Evolutionary conservation across 192 early-diverging fungal species (phyloP).

Genomic region (Rhizophagus sp.): DNA sequence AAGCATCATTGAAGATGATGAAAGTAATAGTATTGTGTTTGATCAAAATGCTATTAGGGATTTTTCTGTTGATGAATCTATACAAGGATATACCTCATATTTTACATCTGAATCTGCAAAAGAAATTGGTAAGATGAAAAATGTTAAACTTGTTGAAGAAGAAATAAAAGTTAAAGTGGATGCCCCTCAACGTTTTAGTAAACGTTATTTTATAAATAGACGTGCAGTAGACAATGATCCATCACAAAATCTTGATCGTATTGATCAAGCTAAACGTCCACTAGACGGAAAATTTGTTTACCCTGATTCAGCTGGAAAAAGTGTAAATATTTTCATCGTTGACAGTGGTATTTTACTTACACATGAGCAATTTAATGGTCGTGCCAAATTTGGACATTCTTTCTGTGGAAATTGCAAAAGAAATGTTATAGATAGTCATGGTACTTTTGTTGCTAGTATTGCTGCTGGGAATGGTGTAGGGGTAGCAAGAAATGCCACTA

Average conservation of each 20-base stretch:
- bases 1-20: neutral
- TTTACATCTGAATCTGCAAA: neutral
- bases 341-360: constrained; percentile 60
- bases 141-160: neutral
- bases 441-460: constrained; percentile 84
- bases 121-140: neutral
- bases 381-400: constrained; percentile 60
- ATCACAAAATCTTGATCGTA: constrained; percentile 58
- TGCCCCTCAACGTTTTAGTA: too few species aligned
- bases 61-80: neutral
- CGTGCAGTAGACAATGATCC: neutral
- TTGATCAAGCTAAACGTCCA: constrained; percentile 62
- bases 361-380: constrained; percentile 74
- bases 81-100: neutral
- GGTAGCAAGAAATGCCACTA: constrained; percentile 57
- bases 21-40: neutral
- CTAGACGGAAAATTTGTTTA: constrained; percentile 49
- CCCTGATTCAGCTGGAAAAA: constrained; percentile 60
- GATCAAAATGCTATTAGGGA: neutral
- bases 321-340: constrained; percentile 64
- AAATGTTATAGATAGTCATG: constrained; percentile 55
- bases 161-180: neutral
- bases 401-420: constrained; percentile 52
- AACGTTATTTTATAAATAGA: neutral
- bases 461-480: constrained; percentile 66